These are phyloP conservation scores for Leccinum longicurvipes DNA, from an alignment of 768 basidiomycete species.

Conservation along the genomic window DNA sequence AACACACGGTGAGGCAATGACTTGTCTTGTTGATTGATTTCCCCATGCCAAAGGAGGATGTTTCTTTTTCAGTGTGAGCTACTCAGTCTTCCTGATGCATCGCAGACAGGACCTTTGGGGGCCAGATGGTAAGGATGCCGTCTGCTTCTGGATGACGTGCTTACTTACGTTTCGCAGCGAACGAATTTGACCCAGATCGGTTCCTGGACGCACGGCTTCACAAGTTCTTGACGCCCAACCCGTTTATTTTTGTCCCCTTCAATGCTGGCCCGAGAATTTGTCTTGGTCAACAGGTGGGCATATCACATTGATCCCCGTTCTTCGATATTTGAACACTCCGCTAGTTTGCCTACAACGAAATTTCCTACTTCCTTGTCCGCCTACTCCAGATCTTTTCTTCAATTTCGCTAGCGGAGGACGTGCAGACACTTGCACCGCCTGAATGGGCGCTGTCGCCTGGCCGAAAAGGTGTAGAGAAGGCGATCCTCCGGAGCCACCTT, in stretches of 20 bases:
- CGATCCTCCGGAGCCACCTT: constrained; percentile 46
- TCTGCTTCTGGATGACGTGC: neutral
- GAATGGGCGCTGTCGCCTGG: constrained; percentile 38
- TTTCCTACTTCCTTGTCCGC: constrained; percentile 59
- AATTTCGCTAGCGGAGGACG: constrained; percentile 43
- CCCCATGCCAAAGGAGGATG: neutral
- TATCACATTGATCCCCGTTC: neutral
- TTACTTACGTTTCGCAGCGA: constrained; percentile 33
- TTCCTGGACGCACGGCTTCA: constrained; percentile 59
- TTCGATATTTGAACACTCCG: neutral
- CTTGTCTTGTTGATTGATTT: neutral
- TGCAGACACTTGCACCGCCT: constrained; percentile 44
- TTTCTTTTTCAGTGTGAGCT: constrained; percentile 34
- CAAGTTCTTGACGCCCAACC: constrained; percentile 53
- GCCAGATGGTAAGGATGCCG: constrained; percentile 46
- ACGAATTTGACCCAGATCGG: constrained; percentile 61
- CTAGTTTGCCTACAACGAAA: constrained; percentile 64
- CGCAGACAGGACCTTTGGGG: constrained; percentile 64
- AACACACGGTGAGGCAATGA: constrained; percentile 24
- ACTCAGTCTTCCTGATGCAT: constrained; percentile 56
- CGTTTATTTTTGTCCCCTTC: constrained; percentile 46
- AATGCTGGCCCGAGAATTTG: constrained; percentile 40
- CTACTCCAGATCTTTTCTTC: constrained; percentile 52
- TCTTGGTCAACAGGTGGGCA: constrained; percentile 34
- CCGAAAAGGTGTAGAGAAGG: constrained; percentile 44